A percentile compares a stretch with the other conserved stretches of the same genome.
These are phyloP conservation scores for Suillus americanus DNA, from an alignment of 768 basidiomycete species.

Conservation along the genomic window DNA sequence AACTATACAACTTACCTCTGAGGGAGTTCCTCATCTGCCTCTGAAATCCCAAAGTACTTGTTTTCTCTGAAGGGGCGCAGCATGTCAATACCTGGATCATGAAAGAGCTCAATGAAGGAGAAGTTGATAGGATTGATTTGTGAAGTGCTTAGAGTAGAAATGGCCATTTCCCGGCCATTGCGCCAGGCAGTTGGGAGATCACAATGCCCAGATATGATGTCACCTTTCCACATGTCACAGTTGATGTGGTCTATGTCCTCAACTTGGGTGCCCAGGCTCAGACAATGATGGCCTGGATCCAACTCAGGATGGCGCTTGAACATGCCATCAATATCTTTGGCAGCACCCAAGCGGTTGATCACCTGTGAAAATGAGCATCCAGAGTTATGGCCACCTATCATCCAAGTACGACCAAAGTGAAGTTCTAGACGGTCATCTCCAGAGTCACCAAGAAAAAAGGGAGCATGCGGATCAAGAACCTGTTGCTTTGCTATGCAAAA, in stretches of 20 bases:
- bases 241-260: conserved; percentile 20
- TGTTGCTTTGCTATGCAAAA: conserved; percentile 17
- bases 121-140: not conserved
- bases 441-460: conserved; percentile 23
- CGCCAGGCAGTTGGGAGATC: not conserved
- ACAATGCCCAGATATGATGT: not conserved
- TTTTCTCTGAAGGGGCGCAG: not conserved
- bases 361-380: conserved; percentile 14
- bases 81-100: not conserved
- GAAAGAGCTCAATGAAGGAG: not conserved
- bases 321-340: conserved; percentile 19
- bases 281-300: conserved; percentile 20
- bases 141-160: not conserved
- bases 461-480: conserved; percentile 12
- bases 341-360: not conserved
- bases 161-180: not conserved
- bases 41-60: not conserved
- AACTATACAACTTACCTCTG: no score
- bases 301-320: conserved; percentile 23
- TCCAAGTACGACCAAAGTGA: not conserved
- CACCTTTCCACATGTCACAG: not conserved
- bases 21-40: not conserved
- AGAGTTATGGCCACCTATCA: conserved; percentile 9
- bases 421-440: conserved; percentile 24
- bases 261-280: conserved; percentile 12